Conservation (phyloP, 1,284 basidiomycete species). For the Erythrobasidium hasegawianum region DNA sequence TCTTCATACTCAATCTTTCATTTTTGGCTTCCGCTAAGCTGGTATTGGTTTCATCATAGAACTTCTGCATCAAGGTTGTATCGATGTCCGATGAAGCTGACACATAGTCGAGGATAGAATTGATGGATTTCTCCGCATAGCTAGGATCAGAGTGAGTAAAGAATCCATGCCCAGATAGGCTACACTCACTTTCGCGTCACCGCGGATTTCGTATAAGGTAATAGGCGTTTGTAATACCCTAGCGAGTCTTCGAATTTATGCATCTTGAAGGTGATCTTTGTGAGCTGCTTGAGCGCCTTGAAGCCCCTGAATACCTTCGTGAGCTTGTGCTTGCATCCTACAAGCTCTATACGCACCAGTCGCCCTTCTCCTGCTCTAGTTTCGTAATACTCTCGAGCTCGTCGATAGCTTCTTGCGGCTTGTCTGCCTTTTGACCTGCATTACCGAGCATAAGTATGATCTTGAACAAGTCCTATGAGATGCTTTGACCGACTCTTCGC, state of each 20-base stretch:
- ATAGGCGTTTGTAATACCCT: constrained; percentile 73
- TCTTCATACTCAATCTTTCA: constrained; percentile 90
- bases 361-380: constrained; percentile 82
- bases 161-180: constrained; percentile 45
- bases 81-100: constrained; percentile 75
- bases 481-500: constrained; percentile 67
- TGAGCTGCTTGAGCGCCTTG: constrained; percentile 96
- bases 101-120: constrained; percentile 96
- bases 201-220: constrained; percentile 87
- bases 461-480: neutral
- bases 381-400: constrained; percentile 84
- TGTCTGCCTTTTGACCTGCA: constrained; percentile 83
- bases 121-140: constrained; percentile 84
- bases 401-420: constrained; percentile 79
- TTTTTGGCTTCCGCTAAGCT: constrained; percentile 91
- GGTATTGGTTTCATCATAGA: constrained; percentile 88
- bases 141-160: constrained; percentile 46
- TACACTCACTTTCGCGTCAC: constrained; percentile 67
- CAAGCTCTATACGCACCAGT: constrained; percentile 62
- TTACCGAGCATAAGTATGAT: neutral
- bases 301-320: constrained; percentile 69
- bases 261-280: constrained; percentile 83
- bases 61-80: constrained; percentile 82
- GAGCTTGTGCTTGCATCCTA: constrained; percentile 32
- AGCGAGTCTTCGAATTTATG: constrained; percentile 78